Evolutionary conservation across 345 rosid species (phyloP).

Genomic region (Lenwebbia sp.): DNA sequence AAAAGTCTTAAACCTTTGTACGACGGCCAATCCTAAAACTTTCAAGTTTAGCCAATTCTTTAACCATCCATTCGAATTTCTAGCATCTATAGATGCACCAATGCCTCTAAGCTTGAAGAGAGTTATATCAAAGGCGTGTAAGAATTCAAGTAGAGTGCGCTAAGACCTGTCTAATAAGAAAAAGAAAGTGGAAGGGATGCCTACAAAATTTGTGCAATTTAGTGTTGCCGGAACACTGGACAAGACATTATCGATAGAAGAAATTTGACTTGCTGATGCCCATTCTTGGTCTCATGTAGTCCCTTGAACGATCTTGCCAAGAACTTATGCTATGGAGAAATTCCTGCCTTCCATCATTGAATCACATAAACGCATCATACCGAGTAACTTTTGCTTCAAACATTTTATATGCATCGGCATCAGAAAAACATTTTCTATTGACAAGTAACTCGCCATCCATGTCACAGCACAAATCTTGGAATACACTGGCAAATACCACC

Average conservation of each 20-base stretch:
- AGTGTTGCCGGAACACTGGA: conserved; percentile 4
- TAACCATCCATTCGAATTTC: no score
- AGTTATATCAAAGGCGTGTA: neutral
- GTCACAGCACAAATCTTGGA: neutral
- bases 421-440: neutral
- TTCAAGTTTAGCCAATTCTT: no score
- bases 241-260: conserved; percentile 8
- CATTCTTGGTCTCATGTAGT: neutral
- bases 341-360: no score
- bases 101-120: conserved; percentile 3
- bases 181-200: conserved; percentile 7
- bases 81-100: no score
- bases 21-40: no score
- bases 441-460: conserved; percentile 10
- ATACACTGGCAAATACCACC: conserved; percentile 17
- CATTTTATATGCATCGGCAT: conserved; percentile 12
- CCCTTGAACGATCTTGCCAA: neutral
- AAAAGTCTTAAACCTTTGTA: no score
- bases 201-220: conserved; percentile 5
- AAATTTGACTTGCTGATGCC: conserved; percentile 1
- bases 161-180: neutral
- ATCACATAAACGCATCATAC: neutral
- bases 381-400: conserved; percentile 9
- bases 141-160: conserved; percentile 11
- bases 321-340: neutral